These are phyloP conservation scores for Lactarius quietus DNA, from an alignment of 768 basidiomycete genomes.

Conservation along the genomic window DNA sequence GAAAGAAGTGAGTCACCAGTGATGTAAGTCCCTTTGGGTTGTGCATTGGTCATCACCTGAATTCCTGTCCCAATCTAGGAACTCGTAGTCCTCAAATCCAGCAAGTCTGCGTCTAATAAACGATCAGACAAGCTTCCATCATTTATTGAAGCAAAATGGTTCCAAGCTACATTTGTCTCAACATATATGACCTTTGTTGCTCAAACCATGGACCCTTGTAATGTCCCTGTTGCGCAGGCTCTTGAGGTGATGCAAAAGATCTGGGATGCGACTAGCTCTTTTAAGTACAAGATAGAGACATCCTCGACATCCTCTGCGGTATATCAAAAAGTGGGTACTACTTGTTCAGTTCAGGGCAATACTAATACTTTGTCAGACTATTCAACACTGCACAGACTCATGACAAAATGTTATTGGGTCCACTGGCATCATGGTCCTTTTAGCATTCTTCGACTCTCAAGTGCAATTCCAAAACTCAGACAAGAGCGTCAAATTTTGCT, in stretches of 20 bases:
- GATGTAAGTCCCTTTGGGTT: no score
- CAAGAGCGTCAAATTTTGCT: neutral
- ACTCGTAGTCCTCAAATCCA: no score
- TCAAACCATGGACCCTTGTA: neutral
- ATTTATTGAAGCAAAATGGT: neutral
- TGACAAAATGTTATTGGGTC: no score
- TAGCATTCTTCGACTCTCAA: neutral
- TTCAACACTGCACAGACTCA: no score
- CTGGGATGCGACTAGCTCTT: neutral
- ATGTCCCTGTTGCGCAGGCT: neutral
- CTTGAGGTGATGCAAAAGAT: no score
- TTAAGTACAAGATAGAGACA: neutral
- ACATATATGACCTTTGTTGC: neutral
- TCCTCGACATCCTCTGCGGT: neutral
- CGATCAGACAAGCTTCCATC: no score
- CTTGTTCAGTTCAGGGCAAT: no score
- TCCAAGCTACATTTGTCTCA: neutral
- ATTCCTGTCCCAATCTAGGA: no score
- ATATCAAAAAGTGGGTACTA: conserved; percentile 1
- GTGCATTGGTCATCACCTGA: no score
- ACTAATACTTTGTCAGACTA: no score
- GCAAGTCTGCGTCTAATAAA: no score
- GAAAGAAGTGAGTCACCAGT: no score
- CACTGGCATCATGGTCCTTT: neutral
- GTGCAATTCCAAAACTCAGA: neutral